phyloP scores from a whole-genome alignment of 331 rosid species.

The Pyracantha coccinea region DNA sequence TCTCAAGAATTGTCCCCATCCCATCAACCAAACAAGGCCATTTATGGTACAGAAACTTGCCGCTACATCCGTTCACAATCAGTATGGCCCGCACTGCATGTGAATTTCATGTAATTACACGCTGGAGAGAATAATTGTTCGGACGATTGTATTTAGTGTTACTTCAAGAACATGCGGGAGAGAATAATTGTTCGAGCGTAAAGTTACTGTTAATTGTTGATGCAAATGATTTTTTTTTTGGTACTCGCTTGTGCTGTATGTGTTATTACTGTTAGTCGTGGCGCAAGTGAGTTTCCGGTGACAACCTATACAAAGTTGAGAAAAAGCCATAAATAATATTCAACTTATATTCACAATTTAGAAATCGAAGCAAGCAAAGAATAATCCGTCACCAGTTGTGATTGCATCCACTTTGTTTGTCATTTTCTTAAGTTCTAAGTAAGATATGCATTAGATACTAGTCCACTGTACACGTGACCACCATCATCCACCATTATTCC shows the following conservation, averaged over 20 bases:
- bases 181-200: too few relatives aligned
- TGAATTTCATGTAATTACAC: neutral
- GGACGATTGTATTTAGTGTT: too few relatives aligned
- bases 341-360: neutral
- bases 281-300: too few relatives aligned
- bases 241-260: too few relatives aligned
- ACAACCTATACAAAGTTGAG: too few relatives aligned
- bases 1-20: neutral
- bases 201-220: too few relatives aligned
- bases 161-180: too few relatives aligned
- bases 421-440: constrained; percentile 18
- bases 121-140: fast-evolving
- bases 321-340: neutral
- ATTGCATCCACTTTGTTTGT: constrained; percentile 8
- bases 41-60: neutral
- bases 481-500: neutral
- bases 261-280: too few relatives aligned
- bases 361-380: constrained; percentile 10
- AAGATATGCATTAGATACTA: neutral
- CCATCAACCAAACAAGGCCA: neutral
- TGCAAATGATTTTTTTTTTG: too few relatives aligned
- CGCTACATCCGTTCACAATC: neutral
- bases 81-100: neutral
- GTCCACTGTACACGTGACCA: neutral
- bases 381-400: neutral